A percentile compares a stretch with the other conserved stretches of the same genome.
These are phyloP conservation scores for Aspergillus ruber DNA, from an alignment of 2,329 filamentous ascomycete species.

Conservation along the genomic window DNA sequence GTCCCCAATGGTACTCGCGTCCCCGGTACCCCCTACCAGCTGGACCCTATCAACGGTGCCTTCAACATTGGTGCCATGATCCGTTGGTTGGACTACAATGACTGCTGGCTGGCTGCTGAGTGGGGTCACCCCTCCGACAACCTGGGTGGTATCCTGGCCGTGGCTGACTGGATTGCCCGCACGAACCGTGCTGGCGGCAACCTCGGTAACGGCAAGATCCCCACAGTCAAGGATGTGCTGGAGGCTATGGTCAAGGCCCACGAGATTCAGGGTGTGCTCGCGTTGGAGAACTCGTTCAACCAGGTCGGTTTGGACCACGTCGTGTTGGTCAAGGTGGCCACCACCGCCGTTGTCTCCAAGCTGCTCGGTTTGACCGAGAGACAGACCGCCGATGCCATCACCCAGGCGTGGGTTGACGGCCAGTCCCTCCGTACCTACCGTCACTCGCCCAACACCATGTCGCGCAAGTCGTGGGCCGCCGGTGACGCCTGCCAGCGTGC, in stretches of 20 bases:
- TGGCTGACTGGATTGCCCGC: conserved; percentile 94
- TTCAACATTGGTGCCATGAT: conserved; percentile 99
- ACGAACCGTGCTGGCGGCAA: conserved; percentile 83
- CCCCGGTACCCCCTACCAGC: conserved; percentile 84
- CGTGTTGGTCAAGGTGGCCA: conserved; percentile 95
- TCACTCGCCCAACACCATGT: conserved; percentile 99
- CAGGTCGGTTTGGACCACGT: conserved; percentile 98
- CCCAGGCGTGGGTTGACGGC: conserved; percentile 95
- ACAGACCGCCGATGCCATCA: conserved; percentile 91
- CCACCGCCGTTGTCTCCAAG: conserved; percentile 87
- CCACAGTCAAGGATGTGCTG: conserved; percentile 83
- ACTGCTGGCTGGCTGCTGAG: conserved; percentile 98
- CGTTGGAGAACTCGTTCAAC: conserved; percentile 97
- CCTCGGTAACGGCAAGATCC: conserved; percentile 64
- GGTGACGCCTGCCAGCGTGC: conserved; percentile 96
- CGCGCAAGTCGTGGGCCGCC: conserved; percentile 96
- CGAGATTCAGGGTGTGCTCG: conserved; percentile 96
- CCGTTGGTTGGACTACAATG: conserved; percentile 99
- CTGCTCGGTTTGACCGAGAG: conserved; percentile 84
- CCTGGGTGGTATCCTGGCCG: conserved; percentile 89
- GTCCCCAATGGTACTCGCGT: conserved; percentile 91
- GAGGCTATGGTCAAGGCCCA: conserved; percentile 99
- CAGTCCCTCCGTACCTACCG: conserved; percentile 95
- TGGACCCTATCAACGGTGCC: conserved; percentile 90
- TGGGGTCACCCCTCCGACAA: conserved; percentile 99